Percentiles rank a stretch among this genome's conserved stretches.
These are phyloP conservation scores for Polygonum maritimum DNA, from an alignment of 148 eudicot species.

Conservation along the genomic window DNA sequence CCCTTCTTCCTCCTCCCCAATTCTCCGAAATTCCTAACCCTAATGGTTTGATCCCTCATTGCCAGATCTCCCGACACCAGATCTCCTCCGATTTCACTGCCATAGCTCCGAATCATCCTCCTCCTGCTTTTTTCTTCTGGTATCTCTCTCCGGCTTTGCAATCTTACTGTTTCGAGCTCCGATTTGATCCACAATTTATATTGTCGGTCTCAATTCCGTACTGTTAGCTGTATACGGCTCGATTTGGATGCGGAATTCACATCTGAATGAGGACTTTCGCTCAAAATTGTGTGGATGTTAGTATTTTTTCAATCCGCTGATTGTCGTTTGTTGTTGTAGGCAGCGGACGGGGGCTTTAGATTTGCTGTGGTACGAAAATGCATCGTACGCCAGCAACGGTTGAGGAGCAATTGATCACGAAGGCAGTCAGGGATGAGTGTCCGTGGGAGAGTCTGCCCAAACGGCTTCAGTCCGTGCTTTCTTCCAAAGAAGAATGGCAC, in stretches of 20 bases:
- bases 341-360: background rate
- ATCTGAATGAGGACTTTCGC: background rate
- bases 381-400: conserved; percentile 51
- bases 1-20: background rate
- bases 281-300: background rate
- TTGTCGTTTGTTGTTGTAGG: background rate
- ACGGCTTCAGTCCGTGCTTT: conserved; percentile 64
- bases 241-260: background rate
- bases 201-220: background rate
- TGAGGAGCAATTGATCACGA: conserved; percentile 78
- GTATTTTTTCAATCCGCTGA: background rate
- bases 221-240: background rate
- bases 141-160: conserved; percentile 1
- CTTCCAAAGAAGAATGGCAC: conserved; percentile 93
- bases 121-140: background rate
- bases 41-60: background rate
- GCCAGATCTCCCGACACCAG: conserved; percentile 2
- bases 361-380: conserved; percentile 26
- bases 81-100: conserved; percentile 1
- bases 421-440: conserved; percentile 81
- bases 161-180: background rate
- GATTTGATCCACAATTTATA: background rate
- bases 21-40: conserved; percentile 14
- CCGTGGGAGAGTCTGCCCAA: conserved; percentile 82
- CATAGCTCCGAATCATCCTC: background rate